Base-by-base conservation (phyloP, 2,329 filamentous ascomycete genomes). In the Blastomyces percursus region DNA sequence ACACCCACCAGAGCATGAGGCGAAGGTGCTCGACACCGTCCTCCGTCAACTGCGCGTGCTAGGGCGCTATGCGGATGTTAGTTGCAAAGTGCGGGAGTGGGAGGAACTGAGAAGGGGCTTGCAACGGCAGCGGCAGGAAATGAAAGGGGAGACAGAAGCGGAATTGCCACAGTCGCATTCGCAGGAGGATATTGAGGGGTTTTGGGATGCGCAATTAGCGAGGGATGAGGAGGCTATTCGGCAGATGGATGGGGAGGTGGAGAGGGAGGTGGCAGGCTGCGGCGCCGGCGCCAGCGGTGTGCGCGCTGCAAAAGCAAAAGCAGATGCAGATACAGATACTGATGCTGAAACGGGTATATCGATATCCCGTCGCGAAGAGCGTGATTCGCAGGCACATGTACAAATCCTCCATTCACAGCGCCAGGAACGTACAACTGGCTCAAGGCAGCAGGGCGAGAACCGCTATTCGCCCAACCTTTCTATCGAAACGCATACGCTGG, bases 21-120 rank as follows among this genome's bases (percentile, higher is more conserved):
- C 73, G 3, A 75, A 77, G 59, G 77, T 81, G 3, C 73, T 86
- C 42, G 69, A 73, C 1, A 78, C 80, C 57, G 78, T 86, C 11
- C 76, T 81, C 12, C 74, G 74, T 1, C 84, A 82, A 64, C 71
- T 87, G 9, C 80, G 85, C 60, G 71, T 75, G 14, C 69, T 84
- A 30, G 76, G 79, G 51, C 76, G 72, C 61, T 77, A 81, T 66
- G 76, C 75, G 57, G 78, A 82, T 66, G 79, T 81, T 27, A 80
- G 79, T 62, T 73, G 74, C 48, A 69, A 75, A 9, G 70, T 79
- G 27, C 70, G 69, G 11, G 62, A 67, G 50, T 78, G 75, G 76
- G 70, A 71, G 46, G 68, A 60, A 27, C 9, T 21, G 3, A 60
- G 54, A 40, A 24, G n/a, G n/a, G 27, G 16, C 11, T 8, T 30